Base-by-base conservation (phyloP, 2,329 filamentous ascomycete genomes). In the Emmonsiellopsis sp. region DNA sequence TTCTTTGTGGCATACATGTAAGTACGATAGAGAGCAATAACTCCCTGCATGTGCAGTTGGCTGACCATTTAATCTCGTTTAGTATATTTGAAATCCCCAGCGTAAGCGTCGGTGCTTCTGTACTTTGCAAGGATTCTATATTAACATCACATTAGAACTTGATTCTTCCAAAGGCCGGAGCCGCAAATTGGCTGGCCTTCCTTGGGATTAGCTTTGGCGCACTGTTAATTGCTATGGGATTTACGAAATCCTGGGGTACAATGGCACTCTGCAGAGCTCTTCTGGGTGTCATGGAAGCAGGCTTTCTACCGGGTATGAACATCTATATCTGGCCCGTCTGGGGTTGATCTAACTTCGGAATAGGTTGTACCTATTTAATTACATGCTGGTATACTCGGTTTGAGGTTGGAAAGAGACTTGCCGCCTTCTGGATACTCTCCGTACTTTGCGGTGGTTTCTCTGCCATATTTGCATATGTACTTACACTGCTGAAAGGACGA, bases 41-140 rank as follows among this genome's bases (percentile, higher is more conserved):
- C 42, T 44, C 21, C 21, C 11, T 40, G 37, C 37, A 14, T 40
- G 10, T 6, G 6, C 6, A 3, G 14, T 40, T 14, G 14, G 37
- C 10, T 11, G 37, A 27, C 21, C 21, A 4, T 40, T 11, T 11
- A 11, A 14, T 40, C 37, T 6, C 34, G 75, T 85, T 49, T 81
- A 85, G 42, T 81, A 80, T 61, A 62, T 88, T 51, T 85, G 86
- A 10, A 61, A 45, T 58, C 36, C 56, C 56, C 6, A 49, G 40
- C 21, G 45, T 48, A 48, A 36, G 45, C 27, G 21, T 48, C 2
- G 3, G 2, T 10, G 13, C 5, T 13, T n/a, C 21, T 11, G 11
- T n/a, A 17, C 11, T 31, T 45, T 17, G 11, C n/a, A 7, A 7
- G 10, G 10, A 11, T 13, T 21, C 10, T 13, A 17, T 45, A 11